These are phyloP conservation scores for Pelargonium exstipulatum DNA, from an alignment of 441 rosid genomes.

Conservation along the genomic window DNA sequence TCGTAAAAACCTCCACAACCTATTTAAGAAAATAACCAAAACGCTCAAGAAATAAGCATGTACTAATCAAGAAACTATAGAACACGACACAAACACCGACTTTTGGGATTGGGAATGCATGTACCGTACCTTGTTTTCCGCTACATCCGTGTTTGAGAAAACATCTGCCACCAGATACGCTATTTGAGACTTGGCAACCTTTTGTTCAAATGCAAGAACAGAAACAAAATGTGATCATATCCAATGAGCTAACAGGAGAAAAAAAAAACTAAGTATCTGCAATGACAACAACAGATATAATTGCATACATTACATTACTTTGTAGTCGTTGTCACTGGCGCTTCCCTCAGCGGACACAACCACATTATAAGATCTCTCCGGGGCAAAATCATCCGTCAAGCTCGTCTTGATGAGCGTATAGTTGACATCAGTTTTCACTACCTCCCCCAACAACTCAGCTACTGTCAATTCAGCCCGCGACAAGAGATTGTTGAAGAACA, in stretches of 20 bases:
- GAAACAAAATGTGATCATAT: neutral
- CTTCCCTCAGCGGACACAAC: slow-evolving; percentile 65
- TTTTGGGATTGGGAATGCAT: neutral
- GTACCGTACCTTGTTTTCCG: slow-evolving; percentile 76
- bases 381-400: slow-evolving; percentile 67
- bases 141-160: slow-evolving; percentile 66
- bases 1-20: slow-evolving; percentile 39
- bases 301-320: slow-evolving; percentile 94
- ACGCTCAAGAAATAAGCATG: neutral
- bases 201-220: neutral
- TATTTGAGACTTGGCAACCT: slow-evolving; percentile 72
- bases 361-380: slow-evolving; percentile 65
- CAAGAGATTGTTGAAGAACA: slow-evolving; percentile 72
- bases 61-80: neutral
- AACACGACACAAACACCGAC: neutral
- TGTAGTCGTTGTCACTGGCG: slow-evolving; percentile 55
- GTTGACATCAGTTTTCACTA: slow-evolving; percentile 59
- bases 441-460: slow-evolving; percentile 58
- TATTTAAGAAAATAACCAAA: slow-evolving; percentile 20
- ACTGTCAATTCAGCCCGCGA: slow-evolving; percentile 50
- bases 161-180: slow-evolving; percentile 77
- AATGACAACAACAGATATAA: slow-evolving; percentile 17
- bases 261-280: neutral
- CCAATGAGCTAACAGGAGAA: too few relatives aligned
- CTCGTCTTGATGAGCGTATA: slow-evolving; percentile 76